Percentiles rank a stretch among this genome's conserved stretches.
Evolutionary conservation across 129 eudicot species (phyloP).

Genomic region (Sambucus nigra): DNA sequence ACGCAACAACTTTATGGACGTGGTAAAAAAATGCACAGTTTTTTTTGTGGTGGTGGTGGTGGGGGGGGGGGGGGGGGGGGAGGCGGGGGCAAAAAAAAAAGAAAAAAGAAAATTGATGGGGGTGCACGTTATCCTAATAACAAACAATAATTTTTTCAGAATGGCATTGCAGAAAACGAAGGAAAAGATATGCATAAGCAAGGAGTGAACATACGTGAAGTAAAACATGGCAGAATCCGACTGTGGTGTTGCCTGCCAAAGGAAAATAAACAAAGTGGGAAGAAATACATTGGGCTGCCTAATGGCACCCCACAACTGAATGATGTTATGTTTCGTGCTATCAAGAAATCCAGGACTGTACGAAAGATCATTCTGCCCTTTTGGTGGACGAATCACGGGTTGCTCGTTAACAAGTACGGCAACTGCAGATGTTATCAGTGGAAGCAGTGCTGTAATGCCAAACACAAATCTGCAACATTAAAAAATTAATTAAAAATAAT

Average conservation of each 20-base stretch:
- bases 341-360: constrained; percentile 28
- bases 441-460: constrained; percentile 88
- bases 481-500: constrained; percentile 6
- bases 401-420: constrained; percentile 88
- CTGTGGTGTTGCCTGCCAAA: constrained; percentile 99
- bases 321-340: constrained; percentile 39
- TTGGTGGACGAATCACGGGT: constrained; percentile 24
- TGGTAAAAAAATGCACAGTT: too few species aligned
- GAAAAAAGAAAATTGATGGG: neutral
- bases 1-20: too few species aligned
- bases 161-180: neutral
- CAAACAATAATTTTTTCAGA: neutral
- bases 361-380: constrained; percentile 19
- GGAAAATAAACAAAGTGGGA: constrained; percentile 84
- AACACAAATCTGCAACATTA: constrained; percentile 72
- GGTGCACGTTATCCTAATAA: too few species aligned
- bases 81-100: neutral
- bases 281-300: constrained; percentile 79
- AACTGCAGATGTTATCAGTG: constrained; percentile 87
- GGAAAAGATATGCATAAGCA: neutral
- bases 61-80: too few species aligned
- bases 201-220: constrained; percentile 60
- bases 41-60: too few species aligned
- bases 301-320: constrained; percentile 67
- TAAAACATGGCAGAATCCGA: constrained; percentile 98